Conservation (phyloP, 306 rosid genomes). For the Gastrolobium bilobum region DNA sequence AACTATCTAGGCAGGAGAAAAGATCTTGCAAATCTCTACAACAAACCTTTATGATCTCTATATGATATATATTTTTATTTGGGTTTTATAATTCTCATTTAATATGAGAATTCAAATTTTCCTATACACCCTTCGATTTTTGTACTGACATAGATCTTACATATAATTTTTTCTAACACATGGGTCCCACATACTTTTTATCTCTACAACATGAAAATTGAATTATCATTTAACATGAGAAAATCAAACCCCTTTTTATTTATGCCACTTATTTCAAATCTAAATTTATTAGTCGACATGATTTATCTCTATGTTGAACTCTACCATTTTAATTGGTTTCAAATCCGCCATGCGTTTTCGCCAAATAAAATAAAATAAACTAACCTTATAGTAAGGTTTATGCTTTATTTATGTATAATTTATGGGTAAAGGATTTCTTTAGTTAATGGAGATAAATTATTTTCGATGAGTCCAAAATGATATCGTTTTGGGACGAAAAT, state of each 20-base stretch:
- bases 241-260: not conserved
- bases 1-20: not conserved
- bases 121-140: too few species aligned
- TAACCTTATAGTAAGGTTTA: conserved; percentile 1
- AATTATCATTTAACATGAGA: too few species aligned
- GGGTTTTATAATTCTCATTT: too few species aligned
- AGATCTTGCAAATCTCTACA: conserved; percentile 44
- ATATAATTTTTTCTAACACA: too few species aligned
- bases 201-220: too few species aligned
- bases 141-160: too few species aligned
- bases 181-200: too few species aligned
- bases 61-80: not conserved
- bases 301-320: not conserved
- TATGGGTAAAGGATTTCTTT: too few species aligned
- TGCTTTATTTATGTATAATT: not conserved
- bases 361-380: conserved; percentile 12
- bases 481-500: too few species aligned
- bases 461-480: too few species aligned
- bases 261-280: conserved; percentile 35
- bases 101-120: too few species aligned
- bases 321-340: not conserved
- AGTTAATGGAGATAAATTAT: too few species aligned
- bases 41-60: conserved; percentile 41
- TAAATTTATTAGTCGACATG: not conserved
- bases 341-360: conserved; percentile 25